Evolutionary conservation across 257 asterid genomes (phyloP).

Genomic region (Petunia axillaris): DNA sequence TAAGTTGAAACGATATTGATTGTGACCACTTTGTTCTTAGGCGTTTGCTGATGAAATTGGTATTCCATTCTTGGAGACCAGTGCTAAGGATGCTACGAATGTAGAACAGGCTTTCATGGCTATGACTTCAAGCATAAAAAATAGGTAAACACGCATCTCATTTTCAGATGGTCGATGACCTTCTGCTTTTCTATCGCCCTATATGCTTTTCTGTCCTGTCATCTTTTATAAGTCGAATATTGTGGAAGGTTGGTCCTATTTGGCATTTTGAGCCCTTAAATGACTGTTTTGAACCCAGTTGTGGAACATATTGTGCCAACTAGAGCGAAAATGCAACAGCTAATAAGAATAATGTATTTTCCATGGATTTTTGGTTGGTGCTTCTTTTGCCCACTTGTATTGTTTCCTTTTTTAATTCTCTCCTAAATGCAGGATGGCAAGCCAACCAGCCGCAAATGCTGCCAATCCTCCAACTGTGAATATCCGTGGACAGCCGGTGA

Average conservation of each 20-base stretch:
- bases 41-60: slow-evolving; percentile 28
- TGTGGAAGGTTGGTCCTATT: background rate
- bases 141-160: slow-evolving; percentile 12
- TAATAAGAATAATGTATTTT: background rate
- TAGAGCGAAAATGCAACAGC: background rate
- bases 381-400: background rate
- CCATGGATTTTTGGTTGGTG: background rate
- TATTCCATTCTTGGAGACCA: slow-evolving; percentile 28
- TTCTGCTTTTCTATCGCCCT: background rate
- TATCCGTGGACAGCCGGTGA: slow-evolving; percentile 27
- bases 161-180: background rate
- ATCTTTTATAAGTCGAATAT: background rate
- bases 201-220: background rate
- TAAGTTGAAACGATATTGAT: background rate
- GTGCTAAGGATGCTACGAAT: slow-evolving; percentile 27
- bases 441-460: slow-evolving; percentile 19
- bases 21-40: background rate
- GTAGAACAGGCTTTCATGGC: slow-evolving; percentile 26
- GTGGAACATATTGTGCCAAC: background rate
- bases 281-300: background rate
- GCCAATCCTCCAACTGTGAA: slow-evolving; percentile 25
- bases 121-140: slow-evolving; percentile 22
- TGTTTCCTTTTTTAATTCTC: background rate
- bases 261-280: background rate
- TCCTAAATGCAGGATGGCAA: slow-evolving; percentile 24